These are phyloP conservation scores for Agaricus blazei DNA, from an alignment of 768 basidiomycete species.

Conservation along the genomic window DNA sequence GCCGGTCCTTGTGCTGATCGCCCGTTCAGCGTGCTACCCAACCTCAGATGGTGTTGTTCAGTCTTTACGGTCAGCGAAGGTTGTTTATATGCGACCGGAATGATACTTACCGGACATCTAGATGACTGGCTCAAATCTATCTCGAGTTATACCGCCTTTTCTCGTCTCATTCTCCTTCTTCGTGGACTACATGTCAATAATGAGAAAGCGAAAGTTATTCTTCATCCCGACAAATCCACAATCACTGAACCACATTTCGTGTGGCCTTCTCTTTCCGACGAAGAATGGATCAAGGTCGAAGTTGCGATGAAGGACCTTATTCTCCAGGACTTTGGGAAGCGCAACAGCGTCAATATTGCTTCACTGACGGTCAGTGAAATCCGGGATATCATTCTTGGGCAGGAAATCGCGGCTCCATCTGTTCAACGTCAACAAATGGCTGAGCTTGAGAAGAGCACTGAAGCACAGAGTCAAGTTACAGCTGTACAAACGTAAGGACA, in stretches of 20 bases:
- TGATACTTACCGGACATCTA: conserved; percentile 18
- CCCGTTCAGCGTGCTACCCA: conserved; percentile 78
- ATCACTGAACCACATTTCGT: conserved; percentile 98
- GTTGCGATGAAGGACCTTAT: conserved; percentile 98
- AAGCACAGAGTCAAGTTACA: conserved; percentile 92
- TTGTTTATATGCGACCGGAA: not conserved
- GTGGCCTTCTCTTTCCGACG: conserved; percentile 89
- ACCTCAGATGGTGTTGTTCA: conserved; percentile 99
- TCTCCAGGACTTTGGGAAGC: conserved; percentile 94
- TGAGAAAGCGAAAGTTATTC: conserved; percentile 97
- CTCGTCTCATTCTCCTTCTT: conserved; percentile 91
- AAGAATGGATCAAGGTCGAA: conserved; percentile 99
- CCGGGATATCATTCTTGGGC: conserved; percentile 96
- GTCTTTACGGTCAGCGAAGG: conserved; percentile 68
- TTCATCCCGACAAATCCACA: conserved; percentile 95
- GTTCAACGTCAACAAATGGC: conserved; percentile 99
- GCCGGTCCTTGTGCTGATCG: conserved; percentile 9
- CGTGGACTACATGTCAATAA: conserved; percentile 99
- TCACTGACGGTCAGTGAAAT: conserved; percentile 96
- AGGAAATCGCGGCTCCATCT: conserved; percentile 95
- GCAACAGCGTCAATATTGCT: conserved; percentile 98
- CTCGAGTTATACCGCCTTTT: conserved; percentile 98
- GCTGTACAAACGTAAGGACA: conserved; percentile 78
- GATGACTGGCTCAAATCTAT: conserved; percentile 99
- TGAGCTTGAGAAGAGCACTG: conserved; percentile 93